These are phyloP conservation scores for Cytidiella melzeri DNA, from an alignment of 768 basidiomycete species.

Conservation along the genomic window DNA sequence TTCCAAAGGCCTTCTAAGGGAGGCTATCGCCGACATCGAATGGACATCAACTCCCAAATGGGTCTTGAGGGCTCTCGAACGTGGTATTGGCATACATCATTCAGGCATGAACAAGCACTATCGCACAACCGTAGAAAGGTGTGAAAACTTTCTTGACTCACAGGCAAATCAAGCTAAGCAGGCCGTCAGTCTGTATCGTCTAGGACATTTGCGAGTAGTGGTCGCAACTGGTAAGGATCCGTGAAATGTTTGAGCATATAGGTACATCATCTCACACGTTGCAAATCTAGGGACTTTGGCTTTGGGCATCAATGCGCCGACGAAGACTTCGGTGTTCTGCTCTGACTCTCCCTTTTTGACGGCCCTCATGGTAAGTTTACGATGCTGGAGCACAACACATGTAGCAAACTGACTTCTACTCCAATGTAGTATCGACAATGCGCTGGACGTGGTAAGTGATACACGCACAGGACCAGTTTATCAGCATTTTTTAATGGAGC, in stretches of 20 bases:
- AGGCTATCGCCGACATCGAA: slow-evolving; percentile 37
- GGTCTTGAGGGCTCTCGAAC: slow-evolving; percentile 40
- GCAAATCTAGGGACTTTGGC: slow-evolving; percentile 58
- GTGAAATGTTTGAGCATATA: not conserved
- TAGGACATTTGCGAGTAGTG: slow-evolving; percentile 56
- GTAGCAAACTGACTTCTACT: too few species aligned
- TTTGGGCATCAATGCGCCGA: slow-evolving; percentile 70
- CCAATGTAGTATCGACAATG: slow-evolving; percentile 72
- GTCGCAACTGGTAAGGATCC: slow-evolving; percentile 52
- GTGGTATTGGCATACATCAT: slow-evolving; percentile 69
- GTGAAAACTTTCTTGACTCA: not conserved
- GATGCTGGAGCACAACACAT: too few species aligned
- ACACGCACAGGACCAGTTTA: not conserved
- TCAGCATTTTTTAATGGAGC: not conserved
- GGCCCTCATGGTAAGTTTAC: slow-evolving; percentile 45
- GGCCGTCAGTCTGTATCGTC: slow-evolving; percentile 47
- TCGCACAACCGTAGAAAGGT: slow-evolving; percentile 53
- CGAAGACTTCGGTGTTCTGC: slow-evolving; percentile 58
- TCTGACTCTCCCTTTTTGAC: slow-evolving; percentile 57
- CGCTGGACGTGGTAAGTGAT: slow-evolving; percentile 44
- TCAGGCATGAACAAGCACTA: slow-evolving; percentile 63
- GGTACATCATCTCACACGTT: not conserved
- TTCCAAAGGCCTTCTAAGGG: slow-evolving; percentile 40
- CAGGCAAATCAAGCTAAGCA: not conserved
- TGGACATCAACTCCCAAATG: slow-evolving; percentile 33